Base-by-base conservation (phyloP, 768 basidiomycete species). In the Rhodotorula diobovata region DNA sequence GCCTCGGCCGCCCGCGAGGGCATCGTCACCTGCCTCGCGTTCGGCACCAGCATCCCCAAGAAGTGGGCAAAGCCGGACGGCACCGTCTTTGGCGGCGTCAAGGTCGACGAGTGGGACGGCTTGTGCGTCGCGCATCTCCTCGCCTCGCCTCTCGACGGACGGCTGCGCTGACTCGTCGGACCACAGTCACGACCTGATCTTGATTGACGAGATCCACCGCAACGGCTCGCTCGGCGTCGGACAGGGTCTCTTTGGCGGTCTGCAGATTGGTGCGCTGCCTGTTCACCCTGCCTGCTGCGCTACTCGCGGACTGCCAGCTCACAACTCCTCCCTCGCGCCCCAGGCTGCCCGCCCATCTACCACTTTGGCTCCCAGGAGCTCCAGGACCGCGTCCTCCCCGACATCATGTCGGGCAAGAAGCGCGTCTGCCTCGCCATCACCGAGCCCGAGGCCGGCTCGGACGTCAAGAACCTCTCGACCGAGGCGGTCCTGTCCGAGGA, bases 381-480 rank as follows among this genome's bases (percentile, higher is more conserved):
- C 18, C 68, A 78, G 66, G 58, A 75, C 48, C 45, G 60, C n/a
- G 63, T 78, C 41, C 63, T 78, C 0, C 75, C 75, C 37, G 71
- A 74, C 2, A 69, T 76, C 50, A 20, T 78, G 18, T n/a, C 37
- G 12, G 77, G 77, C 43, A 68, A 77, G 63, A 76, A 77, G 54
- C 46, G 77, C 5, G 61, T 78, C 50, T 77, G 76, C 63, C 70
- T 78, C 21, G 78, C 76, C 28, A 77, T 78, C 61, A 78, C 76
- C 12, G 78, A 78, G 63, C 73, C 73, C n/a, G 43, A 63, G 21
- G 76, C 65, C 10, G 78, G 78, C 2, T 66, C 62, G 39, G 78
- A 78, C 61, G 78, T 78, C 57, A 75, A 74, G 70, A 70, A 75
- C 66, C 50, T 78, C 11, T 63, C 67, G 41, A 72, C 72, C 48